Percentiles rank a stretch among this genome's conserved stretches.
phyloP scores from a whole-genome alignment of 495 filamentous ascomycete species.

The Delitschia confertaspora region DNA sequence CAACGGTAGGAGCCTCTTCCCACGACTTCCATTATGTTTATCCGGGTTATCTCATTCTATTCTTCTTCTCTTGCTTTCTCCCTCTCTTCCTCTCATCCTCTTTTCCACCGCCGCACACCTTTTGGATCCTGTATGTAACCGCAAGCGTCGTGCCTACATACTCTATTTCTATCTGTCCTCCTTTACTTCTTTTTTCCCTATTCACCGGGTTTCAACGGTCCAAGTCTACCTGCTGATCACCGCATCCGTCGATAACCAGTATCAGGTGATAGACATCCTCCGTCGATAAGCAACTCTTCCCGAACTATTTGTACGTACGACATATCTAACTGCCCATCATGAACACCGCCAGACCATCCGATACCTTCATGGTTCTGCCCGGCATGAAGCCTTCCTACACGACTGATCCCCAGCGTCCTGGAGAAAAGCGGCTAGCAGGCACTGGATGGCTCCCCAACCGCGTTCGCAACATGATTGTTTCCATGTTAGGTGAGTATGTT shows the following conservation, averaged over 20 bases:
- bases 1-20: too few species aligned
- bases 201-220: too few species aligned
- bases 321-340: slow-evolving; percentile 3
- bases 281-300: background rate
- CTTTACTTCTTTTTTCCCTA: too few species aligned
- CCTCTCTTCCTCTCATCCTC: too few species aligned
- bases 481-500: slow-evolving; percentile 59
- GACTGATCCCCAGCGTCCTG: slow-evolving; percentile 17
- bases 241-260: background rate
- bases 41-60: too few species aligned
- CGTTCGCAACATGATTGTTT: slow-evolving; percentile 46
- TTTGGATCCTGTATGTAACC: too few species aligned
- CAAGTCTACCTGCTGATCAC: too few species aligned
- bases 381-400: slow-evolving; percentile 23
- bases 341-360: slow-evolving; percentile 20
- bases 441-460: slow-evolving; percentile 28
- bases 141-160: too few species aligned
- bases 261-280: background rate
- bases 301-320: background rate
- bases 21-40: too few species aligned
- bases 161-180: slow-evolving; percentile 1
- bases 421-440: slow-evolving; percentile 16
- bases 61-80: too few species aligned
- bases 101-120: too few species aligned
- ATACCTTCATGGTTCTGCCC: slow-evolving; percentile 27